A percentile compares a stretch with the other conserved stretches of the same genome.
Evolutionary conservation across 1,139 yeast species (phyloP).

Genomic region (Yamadazyma oceani): DNA sequence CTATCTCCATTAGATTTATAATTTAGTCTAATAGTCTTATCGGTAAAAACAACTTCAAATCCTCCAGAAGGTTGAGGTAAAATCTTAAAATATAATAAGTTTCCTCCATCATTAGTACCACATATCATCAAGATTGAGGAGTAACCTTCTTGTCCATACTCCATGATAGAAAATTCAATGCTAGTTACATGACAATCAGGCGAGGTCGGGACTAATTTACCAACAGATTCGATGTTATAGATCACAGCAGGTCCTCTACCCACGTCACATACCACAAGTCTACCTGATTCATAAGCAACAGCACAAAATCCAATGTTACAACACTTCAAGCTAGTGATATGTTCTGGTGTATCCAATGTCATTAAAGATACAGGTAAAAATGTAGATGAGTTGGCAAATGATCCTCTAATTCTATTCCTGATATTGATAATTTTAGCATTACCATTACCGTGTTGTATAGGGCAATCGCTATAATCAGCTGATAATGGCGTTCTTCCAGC

Average conservation of each 20-base stretch:
- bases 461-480: conserved; percentile 31
- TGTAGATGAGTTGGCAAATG: conserved; percentile 30
- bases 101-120: conserved; percentile 79
- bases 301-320: conserved; percentile 86
- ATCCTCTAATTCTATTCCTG: conserved; percentile 32
- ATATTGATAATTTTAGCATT: conserved; percentile 37
- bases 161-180: conserved; percentile 73
- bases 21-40: conserved; percentile 43
- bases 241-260: conserved; percentile 84
- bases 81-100: conserved; percentile 64
- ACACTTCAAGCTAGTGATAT: conserved; percentile 61
- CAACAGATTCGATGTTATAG: conserved; percentile 47
- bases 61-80: conserved; percentile 71
- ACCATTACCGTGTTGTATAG: conserved; percentile 34
- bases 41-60: conserved; percentile 59
- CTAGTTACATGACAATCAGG: conserved; percentile 50
- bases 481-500: conserved; percentile 16
- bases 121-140: conserved; percentile 71
- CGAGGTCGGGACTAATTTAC: conserved; percentile 37
- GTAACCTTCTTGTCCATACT: conserved; percentile 61
- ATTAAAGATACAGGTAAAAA: conserved; percentile 66
- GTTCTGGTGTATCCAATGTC: conserved; percentile 36
- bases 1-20: conserved; percentile 38
- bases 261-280: conserved; percentile 68
- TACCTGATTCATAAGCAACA: conserved; percentile 76